Conservation (phyloP, 2,329 filamentous ascomycete species). For the Ceratocystis harringtonii region DNA sequence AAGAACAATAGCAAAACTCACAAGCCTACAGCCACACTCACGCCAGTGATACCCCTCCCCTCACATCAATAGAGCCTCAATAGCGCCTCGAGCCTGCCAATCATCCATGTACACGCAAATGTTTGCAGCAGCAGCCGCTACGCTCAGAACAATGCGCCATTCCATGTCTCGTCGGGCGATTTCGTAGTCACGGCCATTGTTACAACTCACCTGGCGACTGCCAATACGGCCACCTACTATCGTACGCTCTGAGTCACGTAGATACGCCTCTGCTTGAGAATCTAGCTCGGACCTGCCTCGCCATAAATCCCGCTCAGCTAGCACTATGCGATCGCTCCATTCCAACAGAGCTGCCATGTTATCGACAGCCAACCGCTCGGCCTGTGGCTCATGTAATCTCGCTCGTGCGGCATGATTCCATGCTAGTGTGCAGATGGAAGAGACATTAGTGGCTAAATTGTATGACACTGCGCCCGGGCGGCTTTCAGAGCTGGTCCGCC, state of each 20-base stretch:
- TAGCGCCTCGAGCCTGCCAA: slow-evolving; percentile 1
- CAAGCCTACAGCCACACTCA: not conserved
- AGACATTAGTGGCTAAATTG: slow-evolving; percentile 22
- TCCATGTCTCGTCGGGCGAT: slow-evolving; percentile 4
- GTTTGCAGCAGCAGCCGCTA: slow-evolving; percentile 13
- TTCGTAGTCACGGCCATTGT: not conserved
- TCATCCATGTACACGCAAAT: slow-evolving; percentile 14
- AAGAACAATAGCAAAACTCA: not conserved
- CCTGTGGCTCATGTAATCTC: slow-evolving; percentile 22
- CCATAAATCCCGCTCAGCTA: slow-evolving; percentile 20
- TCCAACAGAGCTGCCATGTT: slow-evolving; percentile 23
- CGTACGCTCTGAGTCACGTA: not conserved
- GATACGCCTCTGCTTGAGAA: not conserved
- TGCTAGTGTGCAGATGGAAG: slow-evolving; percentile 23
- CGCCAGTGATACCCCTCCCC: not conserved
- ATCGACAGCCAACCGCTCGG: slow-evolving; percentile 22
- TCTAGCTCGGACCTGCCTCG: slow-evolving; percentile 8
- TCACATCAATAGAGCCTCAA: slow-evolving; percentile 7
- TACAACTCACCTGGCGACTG: not conserved
- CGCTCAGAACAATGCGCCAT: slow-evolving; percentile 8
- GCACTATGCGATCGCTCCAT: slow-evolving; percentile 20
- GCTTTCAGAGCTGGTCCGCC: not conserved
- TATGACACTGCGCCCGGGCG: slow-evolving; percentile 18
- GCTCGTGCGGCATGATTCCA: slow-evolving; percentile 24
- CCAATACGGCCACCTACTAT: not conserved